A percentile compares a stretch with the other conserved stretches of the same genome.
phyloP scores from a whole-genome alignment of 805 yeast species.

The Wickerhamomyces chambardii region DNA sequence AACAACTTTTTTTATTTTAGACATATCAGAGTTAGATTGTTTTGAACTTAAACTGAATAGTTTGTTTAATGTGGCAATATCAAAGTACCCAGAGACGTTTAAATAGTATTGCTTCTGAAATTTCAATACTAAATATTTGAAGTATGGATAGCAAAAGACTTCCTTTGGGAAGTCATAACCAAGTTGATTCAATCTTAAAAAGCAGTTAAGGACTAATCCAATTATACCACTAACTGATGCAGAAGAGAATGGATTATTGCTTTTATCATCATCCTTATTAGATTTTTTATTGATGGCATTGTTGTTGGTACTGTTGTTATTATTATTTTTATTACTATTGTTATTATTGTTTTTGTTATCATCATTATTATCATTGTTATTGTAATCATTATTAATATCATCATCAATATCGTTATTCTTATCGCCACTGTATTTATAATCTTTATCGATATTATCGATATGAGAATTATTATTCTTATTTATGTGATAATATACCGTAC shows the following conservation, averaged over 20 bases:
- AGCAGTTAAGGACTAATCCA: constrained; percentile 65
- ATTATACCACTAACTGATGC: constrained; percentile 71
- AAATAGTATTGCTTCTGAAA: constrained; percentile 69
- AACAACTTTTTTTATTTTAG: constrained; percentile 55
- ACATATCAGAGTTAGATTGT: constrained; percentile 30
- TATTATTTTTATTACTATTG: no score
- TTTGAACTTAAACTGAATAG: constrained; percentile 39
- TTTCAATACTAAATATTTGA: constrained; percentile 56
- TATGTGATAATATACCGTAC: constrained; percentile 30
- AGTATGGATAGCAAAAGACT: constrained; percentile 68
- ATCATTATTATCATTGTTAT: no score
- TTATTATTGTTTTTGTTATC: no score
- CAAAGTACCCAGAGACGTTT: constrained; percentile 42
- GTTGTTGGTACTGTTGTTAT: constrained; percentile 5
- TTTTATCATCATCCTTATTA: neutral
- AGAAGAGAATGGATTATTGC: constrained; percentile 18
- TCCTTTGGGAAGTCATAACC: constrained; percentile 68
- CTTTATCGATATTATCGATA: no score
- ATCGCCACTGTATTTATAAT: no score
- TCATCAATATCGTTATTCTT: no score
- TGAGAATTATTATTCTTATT: no score
- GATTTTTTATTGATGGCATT: no score
- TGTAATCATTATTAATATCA: no score
- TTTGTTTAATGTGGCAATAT: constrained; percentile 43
- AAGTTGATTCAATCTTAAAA: constrained; percentile 53